phyloP scores from a whole-genome alignment of 2,329 filamentous ascomycete species.

The Ilyonectria destructans region DNA sequence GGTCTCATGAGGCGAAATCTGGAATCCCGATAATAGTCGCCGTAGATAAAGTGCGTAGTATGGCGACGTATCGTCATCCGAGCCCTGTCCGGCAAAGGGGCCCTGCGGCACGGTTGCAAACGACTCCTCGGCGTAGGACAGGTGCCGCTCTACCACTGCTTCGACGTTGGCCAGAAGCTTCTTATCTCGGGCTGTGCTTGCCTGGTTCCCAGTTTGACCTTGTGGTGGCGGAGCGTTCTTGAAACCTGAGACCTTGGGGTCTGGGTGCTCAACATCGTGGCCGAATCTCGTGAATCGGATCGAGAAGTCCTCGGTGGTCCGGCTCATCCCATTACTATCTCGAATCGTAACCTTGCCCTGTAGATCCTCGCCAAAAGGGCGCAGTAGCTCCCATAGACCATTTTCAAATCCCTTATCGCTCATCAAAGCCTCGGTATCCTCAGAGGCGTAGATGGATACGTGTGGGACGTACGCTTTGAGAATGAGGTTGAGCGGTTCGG shows the following conservation, averaged over 20 bases:
- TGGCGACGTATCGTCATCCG: constrained; percentile 76
- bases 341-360: constrained; percentile 91
- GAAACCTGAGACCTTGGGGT: constrained; percentile 54
- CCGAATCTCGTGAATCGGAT: constrained; percentile 87
- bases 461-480: constrained; percentile 91
- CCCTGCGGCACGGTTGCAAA: constrained; percentile 57
- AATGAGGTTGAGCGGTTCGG: constrained; percentile 77
- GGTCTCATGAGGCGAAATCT: constrained; percentile 88
- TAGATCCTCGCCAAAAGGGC: constrained; percentile 92
- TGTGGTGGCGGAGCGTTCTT: constrained; percentile 59
- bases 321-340: constrained; percentile 90
- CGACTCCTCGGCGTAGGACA: constrained; percentile 81
- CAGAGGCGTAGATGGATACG: constrained; percentile 88
- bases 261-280: constrained; percentile 68
- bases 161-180: constrained; percentile 77
- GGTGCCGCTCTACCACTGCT: constrained; percentile 83
- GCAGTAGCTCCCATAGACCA: constrained; percentile 87
- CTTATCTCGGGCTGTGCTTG: constrained; percentile 51
- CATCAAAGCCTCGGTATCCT: constrained; percentile 86
- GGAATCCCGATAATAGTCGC: constrained; percentile 84
- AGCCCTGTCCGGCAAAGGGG: constrained; percentile 58
- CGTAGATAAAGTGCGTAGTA: constrained; percentile 91
- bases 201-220: constrained; percentile 46
- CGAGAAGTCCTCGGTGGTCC: constrained; percentile 90
- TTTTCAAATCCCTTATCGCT: constrained; percentile 87